Evolutionary conservation across 352 stramenopile species (phyloP), one percentile per base, ranked within the genome.

Genomic region (Pythium rhizo-oryzae): DNA sequence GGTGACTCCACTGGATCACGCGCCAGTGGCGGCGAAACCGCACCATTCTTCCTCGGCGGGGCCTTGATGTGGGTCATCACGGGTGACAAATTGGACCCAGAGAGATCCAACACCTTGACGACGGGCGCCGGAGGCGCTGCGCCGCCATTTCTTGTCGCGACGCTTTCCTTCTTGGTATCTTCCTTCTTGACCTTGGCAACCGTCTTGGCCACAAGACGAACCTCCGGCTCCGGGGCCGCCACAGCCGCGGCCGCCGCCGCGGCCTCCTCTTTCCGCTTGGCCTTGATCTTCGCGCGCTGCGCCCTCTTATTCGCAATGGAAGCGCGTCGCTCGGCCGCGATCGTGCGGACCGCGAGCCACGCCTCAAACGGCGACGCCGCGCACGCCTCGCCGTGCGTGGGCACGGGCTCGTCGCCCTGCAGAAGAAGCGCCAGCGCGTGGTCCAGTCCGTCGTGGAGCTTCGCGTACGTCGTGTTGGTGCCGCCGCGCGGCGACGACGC

Each of bases 391-490:
- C 47, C 39, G 18, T 76, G 19, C 19, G 21, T n/a, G 0, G 79
- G 74, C 43, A 83, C 62, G 28, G 68, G 57, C 15, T 72, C 54
- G 25, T 63, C 30, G 16, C 39, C 46, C 39, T 16, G 33, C 21
- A 79, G 44, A 51, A 78, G 71, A 33, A 72, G 70, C 61, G 75
- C 35, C 33, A 87, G 70, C 64, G 60, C 74, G 56, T 89, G 81
- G 62, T 91, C 83, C 76, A 91, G 62, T 9, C 72, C 70, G 47
- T 80, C 35, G 60, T 83, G 70, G 58, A 90, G 62, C 47, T 74
- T 78, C 23, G 50, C 63, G 62, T 85, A 90, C 9, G 61, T n/a
- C 41, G 41, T 47, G 11, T 47, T 47, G 9, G 41, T 16, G 41
- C 56, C 55, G 39, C 33, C 47, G 16, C 54, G 58, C 43, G 55